Percentiles rank a stretch among this genome's conserved stretches.
These are phyloP conservation scores for Aureobasidium mangrovei DNA, from an alignment of 2,329 filamentous ascomycete species.

Conservation along the genomic window DNA sequence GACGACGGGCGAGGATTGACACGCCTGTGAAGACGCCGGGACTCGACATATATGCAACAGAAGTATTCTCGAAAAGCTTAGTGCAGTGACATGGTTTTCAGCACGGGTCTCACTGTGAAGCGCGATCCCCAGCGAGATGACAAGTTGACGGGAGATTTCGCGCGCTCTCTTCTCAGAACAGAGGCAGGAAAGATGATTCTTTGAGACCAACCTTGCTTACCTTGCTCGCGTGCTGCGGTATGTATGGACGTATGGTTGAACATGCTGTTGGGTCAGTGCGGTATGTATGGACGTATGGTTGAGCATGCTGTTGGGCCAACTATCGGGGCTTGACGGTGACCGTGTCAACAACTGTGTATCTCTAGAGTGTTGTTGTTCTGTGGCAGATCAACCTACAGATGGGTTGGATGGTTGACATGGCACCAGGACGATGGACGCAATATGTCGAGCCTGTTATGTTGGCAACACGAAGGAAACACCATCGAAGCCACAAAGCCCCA, in stretches of 20 bases:
- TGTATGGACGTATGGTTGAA: too few relatives aligned
- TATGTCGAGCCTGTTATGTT: not conserved
- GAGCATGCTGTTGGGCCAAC: too few relatives aligned
- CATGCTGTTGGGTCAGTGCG: too few relatives aligned
- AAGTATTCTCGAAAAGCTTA: not conserved
- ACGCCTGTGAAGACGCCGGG: not conserved
- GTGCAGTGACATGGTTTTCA: not conserved
- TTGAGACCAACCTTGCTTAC: too few relatives aligned
- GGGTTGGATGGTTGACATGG: not conserved
- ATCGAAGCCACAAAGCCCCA: not conserved
- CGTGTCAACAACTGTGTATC: too few relatives aligned
- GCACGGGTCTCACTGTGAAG: not conserved
- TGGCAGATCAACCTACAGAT: not conserved
- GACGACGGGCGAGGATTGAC: not conserved
- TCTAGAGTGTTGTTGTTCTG: not conserved
- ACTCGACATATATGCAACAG: not conserved
- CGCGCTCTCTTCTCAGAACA: too few relatives aligned
- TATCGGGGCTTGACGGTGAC: too few relatives aligned
- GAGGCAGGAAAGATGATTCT: too few relatives aligned
- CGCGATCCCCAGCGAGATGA: not conserved
- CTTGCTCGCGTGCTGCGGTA: too few relatives aligned
- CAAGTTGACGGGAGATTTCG: too few relatives aligned
- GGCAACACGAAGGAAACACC: constrained; percentile 1
- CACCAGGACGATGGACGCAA: not conserved
- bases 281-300: too few relatives aligned